Evolutionary conservation across 2,329 filamentous ascomycete genomes (phyloP), one percentile per base, ranked within the genome.

Genomic region (Verticillium nubilum): DNA sequence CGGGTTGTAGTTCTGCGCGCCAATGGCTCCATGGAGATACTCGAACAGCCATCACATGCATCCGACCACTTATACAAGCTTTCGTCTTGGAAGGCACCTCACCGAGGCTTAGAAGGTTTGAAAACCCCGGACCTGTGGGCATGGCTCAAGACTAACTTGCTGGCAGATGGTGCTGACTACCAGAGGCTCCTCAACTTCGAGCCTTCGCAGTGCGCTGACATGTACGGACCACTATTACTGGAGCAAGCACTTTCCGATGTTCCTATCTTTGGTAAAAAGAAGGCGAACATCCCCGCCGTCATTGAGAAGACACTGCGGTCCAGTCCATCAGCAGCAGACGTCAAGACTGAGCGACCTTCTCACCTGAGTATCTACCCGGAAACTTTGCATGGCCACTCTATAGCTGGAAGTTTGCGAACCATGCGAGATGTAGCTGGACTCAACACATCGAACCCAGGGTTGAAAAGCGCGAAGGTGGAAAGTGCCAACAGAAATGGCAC

Each of bases 131-230:
- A n/a, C 27, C 27, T 3, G 54, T 10, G 15, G 29, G 5, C 12
- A 9, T 15, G 53, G 19, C 19, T 29, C 26, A 27, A 9, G 13
- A n/a, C 72, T 77, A 58, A 76, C 60, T 28, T 23, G 54, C 29
- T 2, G 37, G 17, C 56, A 84, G 84, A 81, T 64, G 77, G 76
- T 10, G 70, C 76, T 1, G 74, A 77, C 2, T 86, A 87, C 62
- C 79, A 83, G 56, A 76, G 77, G 54, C 69, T 86, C 26, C 84
- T 88, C 78, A 76, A 80, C 23, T 85, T 88, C 54, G 84, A 88
- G 62, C 72, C 76, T n/a, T 67, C 73, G 0, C 81, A 86, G 55
- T 76, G 79, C 5, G 72, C 77, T 6, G 76, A 80, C 23, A 80
- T 86, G 60, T 72, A 86, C 27, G 83, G 80, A 0, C 80, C 85